These are phyloP conservation scores for Colletotrichum spinosum DNA, from an alignment of 2,329 filamentous ascomycete species.

Conservation along the genomic window DNA sequence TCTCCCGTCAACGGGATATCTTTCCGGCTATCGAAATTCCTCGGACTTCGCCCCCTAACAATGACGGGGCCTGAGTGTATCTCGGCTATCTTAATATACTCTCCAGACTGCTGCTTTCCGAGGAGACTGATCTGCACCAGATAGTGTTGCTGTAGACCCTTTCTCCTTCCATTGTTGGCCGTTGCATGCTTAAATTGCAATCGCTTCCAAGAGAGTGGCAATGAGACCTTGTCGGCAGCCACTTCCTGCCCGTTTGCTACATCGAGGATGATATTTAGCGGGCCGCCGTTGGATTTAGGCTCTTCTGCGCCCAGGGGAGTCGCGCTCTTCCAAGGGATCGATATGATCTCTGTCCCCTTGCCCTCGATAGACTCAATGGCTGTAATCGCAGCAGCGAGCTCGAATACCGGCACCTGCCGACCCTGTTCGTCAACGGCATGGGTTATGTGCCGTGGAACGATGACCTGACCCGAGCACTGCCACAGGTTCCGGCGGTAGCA, in stretches of 20 bases:
- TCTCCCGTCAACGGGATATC: slow-evolving; percentile 79
- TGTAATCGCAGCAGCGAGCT: slow-evolving; percentile 84
- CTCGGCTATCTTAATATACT: slow-evolving; percentile 81
- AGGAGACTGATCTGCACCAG: slow-evolving; percentile 87
- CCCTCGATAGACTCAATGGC: slow-evolving; percentile 93
- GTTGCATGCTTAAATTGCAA: slow-evolving; percentile 97
- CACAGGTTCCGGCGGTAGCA: slow-evolving; percentile 96
- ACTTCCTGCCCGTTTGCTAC: slow-evolving; percentile 72
- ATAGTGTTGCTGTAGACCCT: slow-evolving; percentile 96
- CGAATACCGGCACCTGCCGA: slow-evolving; percentile 79
- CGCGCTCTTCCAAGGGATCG: slow-evolving; percentile 93
- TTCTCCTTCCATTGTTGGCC: slow-evolving; percentile 93
- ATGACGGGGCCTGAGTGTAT: slow-evolving; percentile 94
- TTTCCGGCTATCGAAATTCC: slow-evolving; percentile 93
- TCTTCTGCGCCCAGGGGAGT: slow-evolving; percentile 63
- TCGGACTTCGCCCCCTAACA: slow-evolving; percentile 89
- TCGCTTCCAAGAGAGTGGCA: slow-evolving; percentile 92
- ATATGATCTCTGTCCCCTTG: slow-evolving; percentile 93
- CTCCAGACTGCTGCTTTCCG: slow-evolving; percentile 77
- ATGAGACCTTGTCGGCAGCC: slow-evolving; percentile 81
- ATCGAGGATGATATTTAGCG: slow-evolving; percentile 67
- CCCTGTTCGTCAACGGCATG: slow-evolving; percentile 80
- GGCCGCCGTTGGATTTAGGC: slow-evolving; percentile 60
- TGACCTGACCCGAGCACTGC: slow-evolving; percentile 91
- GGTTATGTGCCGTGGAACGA: slow-evolving; percentile 77